Base-by-base conservation (phyloP, 495 filamentous ascomycete species). In the Glonium stellatum region DNA sequence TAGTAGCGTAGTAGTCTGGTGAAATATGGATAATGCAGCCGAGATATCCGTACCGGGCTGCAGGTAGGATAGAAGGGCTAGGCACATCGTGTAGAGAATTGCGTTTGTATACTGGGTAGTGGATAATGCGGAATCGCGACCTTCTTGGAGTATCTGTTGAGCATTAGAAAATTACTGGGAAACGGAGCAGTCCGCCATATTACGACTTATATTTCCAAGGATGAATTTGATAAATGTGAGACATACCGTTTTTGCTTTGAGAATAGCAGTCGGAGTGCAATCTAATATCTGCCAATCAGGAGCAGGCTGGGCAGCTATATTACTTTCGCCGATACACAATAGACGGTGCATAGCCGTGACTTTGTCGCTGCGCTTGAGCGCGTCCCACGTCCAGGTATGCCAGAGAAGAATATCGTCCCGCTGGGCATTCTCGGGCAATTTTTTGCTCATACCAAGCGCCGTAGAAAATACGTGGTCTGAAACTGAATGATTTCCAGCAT, bases 351-450 rank as follows among this genome's bases (percentile, higher is more conserved):
- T 66, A 22, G 82, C 80, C 52, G 72, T 72, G 1, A 64, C 59
- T 27, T 74, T 59, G 31, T 87, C 73, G 1, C 71, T 71, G 11
- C 63, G 68, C 37, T 79, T 72, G 18, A 95, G 70, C 11, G 81
- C 73, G 61, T 86, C 80, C 89, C 87, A 92, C 5, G 85, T 74
- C 82, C 87, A 91, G 5, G 79, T 84, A 50, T 77, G 81, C 82
- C 84, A 91, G 0, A 93, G 73, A 13, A 85, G 59, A 19, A 84
- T 75, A 21, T 62, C 65, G 39, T 82, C 73, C n/a, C 71, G 63
- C 49, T 66, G 68, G 42, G 77, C 71, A 13, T 50, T 42, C 13
- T 73, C 69, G 8, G 72, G 61, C 12, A 81, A 75, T 4, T 66
- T 72, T 37, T 69, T 68, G 51, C 75, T 76, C 81, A 86, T 83